Base-by-base conservation (phyloP, 371 early-diverging fungal species). In the Lichtheimia ornata region DNA sequence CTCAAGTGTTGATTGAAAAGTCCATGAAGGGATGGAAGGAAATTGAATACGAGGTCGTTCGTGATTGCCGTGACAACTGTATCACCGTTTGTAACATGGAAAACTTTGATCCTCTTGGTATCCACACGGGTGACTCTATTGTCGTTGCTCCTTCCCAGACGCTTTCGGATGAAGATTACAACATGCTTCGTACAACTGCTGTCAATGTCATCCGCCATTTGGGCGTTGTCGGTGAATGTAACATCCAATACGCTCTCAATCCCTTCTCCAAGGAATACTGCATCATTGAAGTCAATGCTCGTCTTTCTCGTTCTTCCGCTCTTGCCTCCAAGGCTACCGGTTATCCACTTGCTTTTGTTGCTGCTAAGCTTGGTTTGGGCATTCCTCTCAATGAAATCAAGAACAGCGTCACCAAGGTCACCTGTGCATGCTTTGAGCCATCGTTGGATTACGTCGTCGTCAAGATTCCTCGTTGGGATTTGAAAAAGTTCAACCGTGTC, bases 21-120 rank as follows among this genome's bases (percentile, higher is more conserved):
- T 87, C 88, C 44, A 97, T 97, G 97, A 96, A 96, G 79, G 97
- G 97, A 9, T 97, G 97, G 97, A 97, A 97, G 78, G 97, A 97
- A 81, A 88, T 97, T 42, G 97, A 97, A 73, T 97, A 96, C 71
- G 97, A 97, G 72, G 97, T 97, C 45, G 96, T 97, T 9, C 89
- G 97, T 54, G 97, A 97, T 74, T 83, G 86, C 61, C 76, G 78
- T 22, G 91, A 96, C 80, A 97, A 97, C 81, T 95, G 96, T 77
- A 94, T 97, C 64, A 95, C 96, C 15, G 96, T 97, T 59, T 97
- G 96, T 83, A 96, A 97, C 81, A 97, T 97, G 97, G 97, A 97
- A 80, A 97, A 97, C 86, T 96, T 97, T 81, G 97, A 97, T 74
- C 97, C 97, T 24, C 85, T 97, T 35, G 97, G 97, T 64, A 94